Percentiles rank a stretch among this genome's conserved stretches.
Conservation (phyloP, 306 rosid species). For the Dicorynia guianensis region DNA sequence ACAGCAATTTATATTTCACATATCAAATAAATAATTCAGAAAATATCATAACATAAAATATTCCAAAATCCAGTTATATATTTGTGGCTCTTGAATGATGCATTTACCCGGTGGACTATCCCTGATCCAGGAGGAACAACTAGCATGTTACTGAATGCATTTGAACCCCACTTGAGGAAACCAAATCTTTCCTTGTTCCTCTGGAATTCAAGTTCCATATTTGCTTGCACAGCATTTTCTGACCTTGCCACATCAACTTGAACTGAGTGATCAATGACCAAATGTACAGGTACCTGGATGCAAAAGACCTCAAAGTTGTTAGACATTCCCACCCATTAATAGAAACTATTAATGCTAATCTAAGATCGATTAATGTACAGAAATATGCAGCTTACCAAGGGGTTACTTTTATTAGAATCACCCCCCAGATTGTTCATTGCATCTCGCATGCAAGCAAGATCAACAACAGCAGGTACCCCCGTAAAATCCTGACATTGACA, state of each 20-base stretch:
- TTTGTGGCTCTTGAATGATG: slow-evolving; percentile 14
- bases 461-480: slow-evolving; percentile 98
- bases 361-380: slow-evolving; percentile 17
- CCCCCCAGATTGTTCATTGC: slow-evolving; percentile 96
- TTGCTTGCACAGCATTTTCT: slow-evolving; percentile 90
- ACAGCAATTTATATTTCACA: background rate
- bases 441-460: slow-evolving; percentile 98
- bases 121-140: slow-evolving; percentile 99
- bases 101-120: slow-evolving; percentile 91
- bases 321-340: background rate
- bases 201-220: slow-evolving; percentile 88
- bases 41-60: background rate
- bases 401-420: slow-evolving; percentile 91
- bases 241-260: slow-evolving; percentile 96
- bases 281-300: slow-evolving; percentile 91
- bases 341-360: slow-evolving; percentile 2
- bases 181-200: slow-evolving; percentile 91
- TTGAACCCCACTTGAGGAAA: slow-evolving; percentile 97
- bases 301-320: slow-evolving; percentile 32
- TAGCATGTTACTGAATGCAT: slow-evolving; percentile 88
- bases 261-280: slow-evolving; percentile 98
- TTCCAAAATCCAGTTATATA: slow-evolving; percentile 8
- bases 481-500: slow-evolving; percentile 81
- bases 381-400: slow-evolving; percentile 68
- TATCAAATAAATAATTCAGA: background rate